Evolutionary conservation across 768 basidiomycete genomes (phyloP), one percentile per base, ranked within the genome.

Genomic region (Boletus rufocinnamomeus): DNA sequence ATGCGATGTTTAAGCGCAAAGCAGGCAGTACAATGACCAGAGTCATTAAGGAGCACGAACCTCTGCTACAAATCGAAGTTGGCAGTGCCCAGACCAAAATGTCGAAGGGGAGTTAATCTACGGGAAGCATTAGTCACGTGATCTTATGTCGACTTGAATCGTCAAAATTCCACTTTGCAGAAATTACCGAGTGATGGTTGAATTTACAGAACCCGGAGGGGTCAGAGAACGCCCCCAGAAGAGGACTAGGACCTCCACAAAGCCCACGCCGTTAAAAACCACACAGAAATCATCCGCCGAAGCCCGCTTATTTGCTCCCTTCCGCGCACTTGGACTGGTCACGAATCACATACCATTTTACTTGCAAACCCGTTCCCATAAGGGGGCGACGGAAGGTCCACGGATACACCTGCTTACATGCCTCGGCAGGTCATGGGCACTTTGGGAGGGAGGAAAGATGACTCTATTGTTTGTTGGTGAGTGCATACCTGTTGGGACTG

Each of bases 361-460:
- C 17, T 72, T 98, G 57, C 94, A 96, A 78, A 86, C 89, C 2
- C 84, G 93, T 54, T 85, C 90, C 1, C 80, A 87, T 67, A 95
- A 95, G 70, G 92, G 92, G 27, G 85, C 92, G 23, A 84, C 91
- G 2, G 88, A 89, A 21, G 91, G 89, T 3, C 94, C 95, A 1
- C 83, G 84, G 48, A 79, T 95, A 57, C 89, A 93, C 61, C 76
- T 98, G 44, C 74, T 97, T 35, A 95, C 93, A 13, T 95, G 91
- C 66, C 75, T 98, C 9, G 95, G 96, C 7, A 84, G 79, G 57
- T 84, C 91, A 63, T 98, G 95, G 95, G 91, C 94, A 19, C 77
- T 97, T 68, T 98, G 96, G 96, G 94, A 97, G 65, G 95, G 93
- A 23, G 91, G 87, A 28, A 94, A 89, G 75, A 95, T 98, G 92